phyloP scores from a whole-genome alignment of 805 yeast species.

The Barnettozyma wickerhamii region DNA sequence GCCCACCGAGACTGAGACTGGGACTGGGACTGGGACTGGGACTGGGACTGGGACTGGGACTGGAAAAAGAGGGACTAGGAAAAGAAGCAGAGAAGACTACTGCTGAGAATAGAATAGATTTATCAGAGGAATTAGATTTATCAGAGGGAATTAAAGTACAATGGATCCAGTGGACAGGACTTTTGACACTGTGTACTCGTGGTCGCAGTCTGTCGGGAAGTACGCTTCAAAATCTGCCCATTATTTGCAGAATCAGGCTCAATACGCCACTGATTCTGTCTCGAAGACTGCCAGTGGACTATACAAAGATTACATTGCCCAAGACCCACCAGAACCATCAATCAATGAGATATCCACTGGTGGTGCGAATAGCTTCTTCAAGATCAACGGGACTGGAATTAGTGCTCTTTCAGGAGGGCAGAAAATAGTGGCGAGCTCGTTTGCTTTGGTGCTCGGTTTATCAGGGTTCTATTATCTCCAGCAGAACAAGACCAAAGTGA shows the following conservation, averaged over 20 bases:
- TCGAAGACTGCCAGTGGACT: conserved; percentile 1
- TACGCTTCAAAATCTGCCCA: background rate
- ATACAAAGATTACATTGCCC: background rate
- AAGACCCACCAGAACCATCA: background rate
- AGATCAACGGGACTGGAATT: background rate
- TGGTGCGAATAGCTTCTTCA: background rate
- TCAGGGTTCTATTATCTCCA: background rate
- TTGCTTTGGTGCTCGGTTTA: background rate
- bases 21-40: too few species aligned
- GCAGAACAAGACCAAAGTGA: conserved; percentile 8
- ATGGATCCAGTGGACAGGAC: conserved; percentile 19
- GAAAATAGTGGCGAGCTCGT: background rate
- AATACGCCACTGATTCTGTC: background rate
- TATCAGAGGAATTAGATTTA: too few species aligned
- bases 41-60: too few species aligned
- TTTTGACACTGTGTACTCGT: conserved; percentile 15
- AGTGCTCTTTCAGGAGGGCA: background rate
- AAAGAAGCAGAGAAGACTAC: too few species aligned
- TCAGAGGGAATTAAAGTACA: too few species aligned
- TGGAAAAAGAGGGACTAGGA: too few species aligned
- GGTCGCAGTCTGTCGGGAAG: conserved; percentile 5
- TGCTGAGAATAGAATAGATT: too few species aligned
- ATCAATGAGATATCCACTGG: background rate
- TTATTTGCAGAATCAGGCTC: background rate
- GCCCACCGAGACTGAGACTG: too few species aligned